Percentiles rank a stretch among this genome's conserved stretches.
Conservation (phyloP, 2,329 filamentous ascomycete genomes). For the Lachnellula hyalina region DNA sequence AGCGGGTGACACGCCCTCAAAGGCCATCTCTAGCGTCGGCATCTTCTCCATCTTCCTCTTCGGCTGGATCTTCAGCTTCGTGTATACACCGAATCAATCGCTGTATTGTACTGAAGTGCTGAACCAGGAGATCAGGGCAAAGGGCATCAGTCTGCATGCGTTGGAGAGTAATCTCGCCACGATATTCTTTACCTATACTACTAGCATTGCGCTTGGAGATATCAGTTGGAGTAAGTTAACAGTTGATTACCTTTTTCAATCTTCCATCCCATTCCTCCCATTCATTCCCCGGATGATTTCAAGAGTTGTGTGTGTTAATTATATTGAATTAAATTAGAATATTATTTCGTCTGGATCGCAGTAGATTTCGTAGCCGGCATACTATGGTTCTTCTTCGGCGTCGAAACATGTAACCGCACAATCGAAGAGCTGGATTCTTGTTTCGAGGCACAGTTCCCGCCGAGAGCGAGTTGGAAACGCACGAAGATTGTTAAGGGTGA, state of each 20-base stretch:
- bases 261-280: background rate
- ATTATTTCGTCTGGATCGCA: slow-evolving; percentile 17
- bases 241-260: background rate
- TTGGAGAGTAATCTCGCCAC: slow-evolving; percentile 40
- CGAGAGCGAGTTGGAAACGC: slow-evolving; percentile 7
- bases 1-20: slow-evolving; percentile 2
- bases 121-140: slow-evolving; percentile 40
- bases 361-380: slow-evolving; percentile 11
- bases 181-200: slow-evolving; percentile 14
- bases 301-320: background rate
- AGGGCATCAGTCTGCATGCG: slow-evolving; percentile 44
- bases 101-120: slow-evolving; percentile 43
- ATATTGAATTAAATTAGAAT: background rate
- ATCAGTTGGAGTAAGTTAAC: slow-evolving; percentile 10
- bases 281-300: no score
- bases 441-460: slow-evolving; percentile 13
- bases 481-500: slow-evolving; percentile 9
- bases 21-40: slow-evolving; percentile 8
- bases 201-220: slow-evolving; percentile 13
- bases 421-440: slow-evolving; percentile 19
- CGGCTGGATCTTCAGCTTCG: slow-evolving; percentile 16
- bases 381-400: slow-evolving; percentile 18
- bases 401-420: slow-evolving; percentile 14
- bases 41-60: slow-evolving; percentile 15
- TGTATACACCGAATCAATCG: slow-evolving; percentile 16